Evolutionary conservation across 495 filamentous ascomycete species (phyloP).

Genomic region (Aspergillus panamensis): DNA sequence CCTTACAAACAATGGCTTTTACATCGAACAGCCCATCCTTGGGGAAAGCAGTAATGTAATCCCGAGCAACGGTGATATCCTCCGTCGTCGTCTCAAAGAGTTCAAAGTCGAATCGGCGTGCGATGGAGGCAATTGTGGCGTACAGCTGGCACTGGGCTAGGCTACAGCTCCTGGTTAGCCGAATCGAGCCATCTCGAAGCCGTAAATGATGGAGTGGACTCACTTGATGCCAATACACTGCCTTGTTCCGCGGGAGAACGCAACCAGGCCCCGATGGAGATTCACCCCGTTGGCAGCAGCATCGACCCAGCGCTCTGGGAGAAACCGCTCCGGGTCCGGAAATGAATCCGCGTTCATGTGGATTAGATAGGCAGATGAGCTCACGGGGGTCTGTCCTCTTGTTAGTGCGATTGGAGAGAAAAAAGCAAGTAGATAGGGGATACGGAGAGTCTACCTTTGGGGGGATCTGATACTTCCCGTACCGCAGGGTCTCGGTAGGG

Average conservation of each 20-base stretch:
- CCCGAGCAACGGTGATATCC: slow-evolving; percentile 14
- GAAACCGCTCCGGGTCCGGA: slow-evolving; percentile 41
- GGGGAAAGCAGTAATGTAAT: background rate
- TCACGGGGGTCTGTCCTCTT: slow-evolving; percentile 27
- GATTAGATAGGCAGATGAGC: slow-evolving; percentile 44
- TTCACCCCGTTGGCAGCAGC: slow-evolving; percentile 21
- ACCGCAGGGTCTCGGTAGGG: slow-evolving; percentile 38
- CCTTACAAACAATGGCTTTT: no score
- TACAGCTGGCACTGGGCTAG: slow-evolving; percentile 35
- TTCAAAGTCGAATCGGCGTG: slow-evolving; percentile 31
- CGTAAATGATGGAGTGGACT: background rate
- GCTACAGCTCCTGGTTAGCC: background rate
- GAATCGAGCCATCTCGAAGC: background rate
- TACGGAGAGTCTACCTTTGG: slow-evolving; percentile 26
- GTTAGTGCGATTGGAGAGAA: background rate
- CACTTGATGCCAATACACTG: slow-evolving; percentile 35
- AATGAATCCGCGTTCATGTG: slow-evolving; percentile 46
- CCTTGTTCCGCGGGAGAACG: slow-evolving; percentile 44
- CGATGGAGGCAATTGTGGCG: slow-evolving; percentile 25
- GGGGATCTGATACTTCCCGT: slow-evolving; percentile 36
- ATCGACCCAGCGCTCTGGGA: slow-evolving; percentile 49
- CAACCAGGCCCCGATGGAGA: slow-evolving; percentile 34
- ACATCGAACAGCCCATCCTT: background rate
- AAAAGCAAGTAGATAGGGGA: slow-evolving; percentile 18
- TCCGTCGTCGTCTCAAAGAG: slow-evolving; percentile 25